Evolutionary conservation across 768 basidiomycete species (phyloP).

Genomic region (Suillus weaverae): DNA sequence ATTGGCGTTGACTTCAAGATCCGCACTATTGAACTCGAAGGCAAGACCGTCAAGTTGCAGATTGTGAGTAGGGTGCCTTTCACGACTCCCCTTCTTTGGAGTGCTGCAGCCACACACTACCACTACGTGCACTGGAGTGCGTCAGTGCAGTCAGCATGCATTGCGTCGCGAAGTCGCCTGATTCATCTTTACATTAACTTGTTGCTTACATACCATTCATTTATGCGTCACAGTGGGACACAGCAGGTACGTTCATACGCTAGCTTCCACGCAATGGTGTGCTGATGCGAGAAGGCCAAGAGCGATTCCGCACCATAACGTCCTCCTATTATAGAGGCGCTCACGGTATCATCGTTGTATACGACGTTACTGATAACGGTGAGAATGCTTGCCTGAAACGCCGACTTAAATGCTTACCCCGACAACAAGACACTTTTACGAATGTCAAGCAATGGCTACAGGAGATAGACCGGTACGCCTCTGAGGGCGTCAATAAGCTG

Average conservation of each 20-base stretch:
- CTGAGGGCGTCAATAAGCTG: constrained; percentile 98
- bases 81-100: constrained; percentile 8
- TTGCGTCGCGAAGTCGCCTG: background rate
- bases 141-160: background rate
- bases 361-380: constrained; percentile 96
- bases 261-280: background rate
- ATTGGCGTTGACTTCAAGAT: constrained; percentile 99
- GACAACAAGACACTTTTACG: constrained; percentile 76
- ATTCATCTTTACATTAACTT: constrained; percentile 11
- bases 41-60: constrained; percentile 97
- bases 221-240: constrained; percentile 73
- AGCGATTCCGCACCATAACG: constrained; percentile 98
- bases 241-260: constrained; percentile 65
- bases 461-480: constrained; percentile 94
- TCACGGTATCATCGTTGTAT: constrained; percentile 98
- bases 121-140: background rate
- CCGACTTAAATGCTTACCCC: constrained; percentile 6
- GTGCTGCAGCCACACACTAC: background rate
- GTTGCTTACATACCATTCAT: constrained; percentile 29
- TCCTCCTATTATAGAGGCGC: constrained; percentile 99
- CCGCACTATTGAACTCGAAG: constrained; percentile 96
- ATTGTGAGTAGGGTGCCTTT: constrained; percentile 64
- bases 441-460: constrained; percentile 96
- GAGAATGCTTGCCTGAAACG: constrained; percentile 13
- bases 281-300: constrained; percentile 66